A percentile compares a stretch with the other conserved stretches of the same genome.
These are phyloP conservation scores for Ascochyta lentis DNA, from an alignment of 2,329 filamentous ascomycete genomes.

Conservation along the genomic window DNA sequence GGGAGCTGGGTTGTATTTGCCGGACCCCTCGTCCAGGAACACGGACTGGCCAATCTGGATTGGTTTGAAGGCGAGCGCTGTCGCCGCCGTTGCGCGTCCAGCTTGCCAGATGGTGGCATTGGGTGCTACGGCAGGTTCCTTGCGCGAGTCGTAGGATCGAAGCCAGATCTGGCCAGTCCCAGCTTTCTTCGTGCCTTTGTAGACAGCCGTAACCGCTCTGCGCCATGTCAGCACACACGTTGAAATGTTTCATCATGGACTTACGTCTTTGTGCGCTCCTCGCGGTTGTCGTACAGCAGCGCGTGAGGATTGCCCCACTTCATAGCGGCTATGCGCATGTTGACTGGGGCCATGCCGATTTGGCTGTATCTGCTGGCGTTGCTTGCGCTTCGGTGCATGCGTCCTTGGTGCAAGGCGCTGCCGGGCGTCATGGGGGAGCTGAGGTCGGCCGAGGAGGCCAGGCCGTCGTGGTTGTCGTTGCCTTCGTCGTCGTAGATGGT, in stretches of 20 bases:
- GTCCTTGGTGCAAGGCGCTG: slow-evolving; percentile 34
- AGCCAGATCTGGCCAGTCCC: slow-evolving; percentile 72
- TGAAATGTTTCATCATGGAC: slow-evolving; percentile 42
- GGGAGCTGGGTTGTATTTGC: slow-evolving; percentile 90
- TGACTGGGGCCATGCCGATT: slow-evolving; percentile 69
- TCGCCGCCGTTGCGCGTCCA: slow-evolving; percentile 89
- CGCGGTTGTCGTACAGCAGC: slow-evolving; percentile 83
- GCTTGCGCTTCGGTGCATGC: slow-evolving; percentile 68
- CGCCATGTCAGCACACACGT: slow-evolving; percentile 22
- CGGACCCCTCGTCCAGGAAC: slow-evolving; percentile 91
- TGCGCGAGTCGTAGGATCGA: slow-evolving; percentile 93
- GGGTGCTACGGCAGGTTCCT: slow-evolving; percentile 87
- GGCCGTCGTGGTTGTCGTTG: slow-evolving; percentile 67
- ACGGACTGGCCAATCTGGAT: slow-evolving; percentile 91
- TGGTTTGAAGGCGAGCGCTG: slow-evolving; percentile 92
- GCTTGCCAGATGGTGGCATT: slow-evolving; percentile 98
- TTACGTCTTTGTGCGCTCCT: slow-evolving; percentile 89
- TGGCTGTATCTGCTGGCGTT: slow-evolving; percentile 85
- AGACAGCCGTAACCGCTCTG: slow-evolving; percentile 88
- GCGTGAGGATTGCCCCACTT: slow-evolving; percentile 84
- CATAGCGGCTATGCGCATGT: slow-evolving; percentile 55
- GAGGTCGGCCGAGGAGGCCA: slow-evolving; percentile 52
- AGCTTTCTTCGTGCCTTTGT: slow-evolving; percentile 78
- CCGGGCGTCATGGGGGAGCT: slow-evolving; percentile 50
- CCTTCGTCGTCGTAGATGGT: slow-evolving; percentile 82